Base-by-base conservation (phyloP, 163 green algal genomes). In the Scenedesmus sp. region DNA sequence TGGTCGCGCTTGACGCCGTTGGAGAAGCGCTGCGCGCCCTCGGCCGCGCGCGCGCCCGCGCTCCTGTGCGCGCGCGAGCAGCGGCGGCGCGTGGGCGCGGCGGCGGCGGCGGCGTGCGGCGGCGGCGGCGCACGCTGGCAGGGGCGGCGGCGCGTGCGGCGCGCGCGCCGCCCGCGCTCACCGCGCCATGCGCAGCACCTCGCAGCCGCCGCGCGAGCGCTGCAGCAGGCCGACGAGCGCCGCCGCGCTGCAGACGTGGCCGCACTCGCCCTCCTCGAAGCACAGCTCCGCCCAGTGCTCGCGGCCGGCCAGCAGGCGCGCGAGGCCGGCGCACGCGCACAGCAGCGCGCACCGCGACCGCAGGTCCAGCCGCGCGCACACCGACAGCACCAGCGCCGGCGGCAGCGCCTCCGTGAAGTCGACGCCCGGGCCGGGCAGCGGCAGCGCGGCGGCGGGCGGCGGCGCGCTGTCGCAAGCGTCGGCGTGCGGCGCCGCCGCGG, bases 1-100 rank as follows among this genome's bases (percentile, higher is more conserved):
- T 81, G 54, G 10, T 70, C 79, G 39, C 58, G 63, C 45, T 80
- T 83, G 14, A 84, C 42, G 6, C 83, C 83, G 42, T 67, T n/a
- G 28, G 36, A 47, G 50, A 81, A 81, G 28, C 74, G 74, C 63
- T 75, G 63, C 74, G 75, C 36, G 15, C 74, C 45, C 24, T 81
- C 63, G 14, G 74, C 74, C 24, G 65, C 48, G 2, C 74, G 50
- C 4, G 74, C 74, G 48, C 75, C 48, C 17, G 54, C 33, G 20
- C 62, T 75, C 34, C 74, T 81, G 51, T 31, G 20, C 56, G 15
- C 15, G 14, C 24, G 14, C 20, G 56, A 54, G 62, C 62, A 54
- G 62, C 36, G 7, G 4, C n/a, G 29, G 2, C 1, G 6, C 34
- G 36, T 33, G 28, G 50, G 36, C 31, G 42, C 57, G 34, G 53